Percentiles rank a stretch among this genome's conserved stretches.
These are phyloP conservation scores for Suhomyces faveliae DNA, from an alignment of 805 yeast genomes.

Conservation along the genomic window DNA sequence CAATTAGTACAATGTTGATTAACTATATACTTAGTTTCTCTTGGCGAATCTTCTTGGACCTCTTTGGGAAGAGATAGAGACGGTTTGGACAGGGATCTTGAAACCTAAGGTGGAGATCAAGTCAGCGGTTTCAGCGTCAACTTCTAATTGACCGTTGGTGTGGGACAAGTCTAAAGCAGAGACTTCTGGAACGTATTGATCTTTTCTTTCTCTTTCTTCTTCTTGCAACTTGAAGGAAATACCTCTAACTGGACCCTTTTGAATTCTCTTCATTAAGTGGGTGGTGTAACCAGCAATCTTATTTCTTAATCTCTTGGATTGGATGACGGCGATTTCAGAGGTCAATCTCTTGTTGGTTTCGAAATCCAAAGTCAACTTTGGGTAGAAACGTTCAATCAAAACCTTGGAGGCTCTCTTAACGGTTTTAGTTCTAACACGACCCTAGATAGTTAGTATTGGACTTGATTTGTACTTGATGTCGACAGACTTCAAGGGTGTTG, in stretches of 20 bases:
- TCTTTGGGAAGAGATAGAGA: conserved; percentile 86
- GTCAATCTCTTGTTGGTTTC: conserved; percentile 99
- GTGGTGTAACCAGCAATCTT: conserved; percentile 99
- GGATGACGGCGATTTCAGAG: conserved; percentile 97
- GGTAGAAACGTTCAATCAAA: conserved; percentile 99
- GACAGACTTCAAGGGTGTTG: too few species aligned
- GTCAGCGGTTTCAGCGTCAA: conserved; percentile 95
- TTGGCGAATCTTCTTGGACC: conserved; percentile 88
- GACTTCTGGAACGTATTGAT: conserved; percentile 99
- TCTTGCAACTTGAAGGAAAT: conserved; percentile 99
- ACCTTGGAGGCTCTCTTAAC: conserved; percentile 99
- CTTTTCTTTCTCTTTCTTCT: conserved; percentile 99
- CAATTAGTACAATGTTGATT: conserved; percentile 7
- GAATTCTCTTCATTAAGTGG: conserved; percentile 99
- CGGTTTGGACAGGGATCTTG: conserved; percentile 79
- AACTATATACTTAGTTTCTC: conserved; percentile 59
- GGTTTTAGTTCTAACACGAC: conserved; percentile 99
- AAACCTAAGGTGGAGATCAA: conserved; percentile 92
- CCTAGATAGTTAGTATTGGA: conserved; percentile 58
- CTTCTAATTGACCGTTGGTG: conserved; percentile 94
- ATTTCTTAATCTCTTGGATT: conserved; percentile 99
- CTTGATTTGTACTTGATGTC: too few species aligned
- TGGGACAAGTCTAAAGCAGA: conserved; percentile 98
- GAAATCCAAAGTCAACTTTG: conserved; percentile 98
- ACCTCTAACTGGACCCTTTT: conserved; percentile 99